These are phyloP conservation scores for Ensete glaucum DNA, from an alignment of 176 grass and related monocot species.

Conservation along the genomic window DNA sequence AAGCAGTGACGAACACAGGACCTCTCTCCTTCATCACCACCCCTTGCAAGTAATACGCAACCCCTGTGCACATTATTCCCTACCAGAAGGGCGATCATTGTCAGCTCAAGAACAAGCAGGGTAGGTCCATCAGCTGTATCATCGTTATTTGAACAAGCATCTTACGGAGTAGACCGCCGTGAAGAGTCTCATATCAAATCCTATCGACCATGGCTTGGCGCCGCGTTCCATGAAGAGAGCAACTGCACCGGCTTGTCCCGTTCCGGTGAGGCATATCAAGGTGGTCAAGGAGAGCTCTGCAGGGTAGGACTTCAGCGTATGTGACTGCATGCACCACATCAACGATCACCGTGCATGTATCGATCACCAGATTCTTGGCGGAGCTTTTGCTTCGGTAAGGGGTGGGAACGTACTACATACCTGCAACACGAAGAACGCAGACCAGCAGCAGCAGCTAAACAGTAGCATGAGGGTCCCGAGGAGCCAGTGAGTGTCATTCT, in stretches of 20 bases:
- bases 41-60: slow-evolving; percentile 83
- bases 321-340: slow-evolving; percentile 23
- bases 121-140: no score
- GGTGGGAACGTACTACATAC: slow-evolving; percentile 15
- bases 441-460: slow-evolving; percentile 53
- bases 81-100: slow-evolving; percentile 8
- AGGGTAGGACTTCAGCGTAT: slow-evolving; percentile 61
- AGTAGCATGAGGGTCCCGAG: slow-evolving; percentile 61
- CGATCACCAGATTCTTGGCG: neutral
- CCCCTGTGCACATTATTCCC: slow-evolving; percentile 82
- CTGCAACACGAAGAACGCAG: slow-evolving; percentile 83
- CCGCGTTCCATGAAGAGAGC: slow-evolving; percentile 51
- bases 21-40: slow-evolving; percentile 67
- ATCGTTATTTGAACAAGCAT: neutral
- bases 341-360: neutral
- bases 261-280: slow-evolving; percentile 67
- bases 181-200: slow-evolving; percentile 76
- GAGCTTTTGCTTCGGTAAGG: neutral
- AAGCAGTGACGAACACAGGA: slow-evolving; percentile 89
- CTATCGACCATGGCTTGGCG: slow-evolving; percentile 56
- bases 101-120: neutral
- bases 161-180: slow-evolving; percentile 73
- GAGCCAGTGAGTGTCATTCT: slow-evolving; percentile 32
- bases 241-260: slow-evolving; percentile 40
- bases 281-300: slow-evolving; percentile 53